phyloP scores from a whole-genome alignment of 2,329 filamentous ascomycete genomes.

The Penicillium decumbens region DNA sequence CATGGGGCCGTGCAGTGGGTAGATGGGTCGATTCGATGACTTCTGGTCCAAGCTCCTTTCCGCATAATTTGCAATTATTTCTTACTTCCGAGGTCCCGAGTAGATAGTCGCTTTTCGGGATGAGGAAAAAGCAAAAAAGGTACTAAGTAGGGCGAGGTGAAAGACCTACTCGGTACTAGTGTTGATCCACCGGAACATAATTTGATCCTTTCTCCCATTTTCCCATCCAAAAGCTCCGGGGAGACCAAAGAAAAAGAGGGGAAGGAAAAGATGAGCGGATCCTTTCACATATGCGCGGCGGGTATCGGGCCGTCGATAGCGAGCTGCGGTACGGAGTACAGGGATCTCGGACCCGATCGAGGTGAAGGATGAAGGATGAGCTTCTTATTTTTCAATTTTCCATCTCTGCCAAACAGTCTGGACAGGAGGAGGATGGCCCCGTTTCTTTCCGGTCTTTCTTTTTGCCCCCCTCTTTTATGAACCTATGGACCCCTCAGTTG shows the following conservation, averaged over 20 bases:
- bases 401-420: background rate
- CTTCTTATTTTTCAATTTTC: background rate
- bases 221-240: background rate
- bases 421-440: constrained; percentile 1
- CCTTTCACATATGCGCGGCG: constrained; percentile 24
- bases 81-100: background rate
- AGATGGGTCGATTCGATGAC: background rate
- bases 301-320: constrained; percentile 29
- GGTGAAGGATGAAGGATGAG: background rate
- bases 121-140: background rate
- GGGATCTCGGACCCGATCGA: constrained; percentile 17
- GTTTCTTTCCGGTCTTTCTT: constrained; percentile 20
- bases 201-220: background rate
- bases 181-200: background rate
- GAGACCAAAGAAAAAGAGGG: background rate
- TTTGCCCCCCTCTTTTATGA: constrained; percentile 1
- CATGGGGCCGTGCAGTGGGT: background rate
- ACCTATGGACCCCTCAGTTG: background rate
- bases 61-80: background rate
- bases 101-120: background rate
- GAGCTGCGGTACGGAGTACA: constrained; percentile 26
- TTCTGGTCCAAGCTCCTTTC: background rate
- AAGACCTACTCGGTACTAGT: background rate
- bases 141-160: background rate
- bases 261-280: background rate